phyloP scores from a whole-genome alignment of 2,329 filamentous ascomycete genomes.

The Hypoxylon sp. region DNA sequence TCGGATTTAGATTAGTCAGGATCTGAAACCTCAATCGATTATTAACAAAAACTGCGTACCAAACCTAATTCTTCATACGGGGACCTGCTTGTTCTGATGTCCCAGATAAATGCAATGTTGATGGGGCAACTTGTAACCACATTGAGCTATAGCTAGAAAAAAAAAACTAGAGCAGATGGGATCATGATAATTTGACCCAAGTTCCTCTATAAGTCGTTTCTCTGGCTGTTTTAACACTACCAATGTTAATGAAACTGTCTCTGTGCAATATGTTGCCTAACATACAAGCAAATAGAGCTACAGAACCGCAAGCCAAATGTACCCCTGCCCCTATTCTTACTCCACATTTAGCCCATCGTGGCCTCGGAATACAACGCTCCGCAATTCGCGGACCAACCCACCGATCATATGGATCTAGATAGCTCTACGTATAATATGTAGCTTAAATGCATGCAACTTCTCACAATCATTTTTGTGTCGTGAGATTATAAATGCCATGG shows the following conservation, averaged over 20 bases:
- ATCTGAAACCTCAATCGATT: not conserved
- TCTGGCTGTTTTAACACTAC: not conserved
- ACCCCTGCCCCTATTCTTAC: conserved; percentile 20
- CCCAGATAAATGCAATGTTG: not conserved
- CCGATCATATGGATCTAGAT: conserved; percentile 17
- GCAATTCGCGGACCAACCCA: conserved; percentile 22
- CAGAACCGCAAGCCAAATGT: conserved; percentile 14
- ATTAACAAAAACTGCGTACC: not conserved
- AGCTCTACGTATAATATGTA: not conserved
- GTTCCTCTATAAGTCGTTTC: not conserved
- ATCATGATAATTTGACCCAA: not conserved
- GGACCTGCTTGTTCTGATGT: not conserved
- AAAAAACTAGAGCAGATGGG: not conserved
- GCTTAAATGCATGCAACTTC: not conserved
- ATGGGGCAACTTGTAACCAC: not conserved
- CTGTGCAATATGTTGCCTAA: not conserved
- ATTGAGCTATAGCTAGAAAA: not conserved
- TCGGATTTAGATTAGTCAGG: not conserved
- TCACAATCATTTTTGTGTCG: not conserved
- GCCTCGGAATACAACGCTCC: conserved; percentile 35
- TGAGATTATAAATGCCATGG: conserved; percentile 12
- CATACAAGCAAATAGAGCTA: not conserved
- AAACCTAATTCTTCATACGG: not conserved
- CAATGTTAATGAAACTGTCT: not conserved
- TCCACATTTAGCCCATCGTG: conserved; percentile 23